Conservation (phyloP, 2,329 filamentous ascomycete species). For the Diaporthe eres region DNA sequence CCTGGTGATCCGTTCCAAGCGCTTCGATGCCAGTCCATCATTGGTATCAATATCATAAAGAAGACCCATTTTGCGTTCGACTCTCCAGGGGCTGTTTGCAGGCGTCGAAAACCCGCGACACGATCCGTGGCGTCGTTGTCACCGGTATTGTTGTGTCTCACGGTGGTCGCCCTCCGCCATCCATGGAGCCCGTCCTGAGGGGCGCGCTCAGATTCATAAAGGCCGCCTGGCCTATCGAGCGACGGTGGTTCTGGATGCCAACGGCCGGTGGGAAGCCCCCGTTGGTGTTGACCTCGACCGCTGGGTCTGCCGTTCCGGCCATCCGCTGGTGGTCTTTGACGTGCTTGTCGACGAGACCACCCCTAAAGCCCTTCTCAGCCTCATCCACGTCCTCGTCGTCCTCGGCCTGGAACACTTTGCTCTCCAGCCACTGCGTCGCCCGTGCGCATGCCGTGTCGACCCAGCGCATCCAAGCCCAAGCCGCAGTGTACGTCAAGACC, state of each 20-base stretch:
- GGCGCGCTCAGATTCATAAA: conserved; percentile 1
- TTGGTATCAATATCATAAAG: background rate
- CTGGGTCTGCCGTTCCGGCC: background rate
- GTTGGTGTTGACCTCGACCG: background rate
- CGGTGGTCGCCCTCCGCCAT: conserved; percentile 2
- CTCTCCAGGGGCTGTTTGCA: background rate
- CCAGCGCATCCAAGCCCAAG: conserved; percentile 65
- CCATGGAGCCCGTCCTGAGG: background rate
- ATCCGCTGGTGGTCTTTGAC: conserved; percentile 11
- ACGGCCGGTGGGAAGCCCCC: conserved; percentile 3
- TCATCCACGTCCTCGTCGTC: conserved; percentile 50
- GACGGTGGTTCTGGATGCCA: background rate
- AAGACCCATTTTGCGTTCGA: background rate
- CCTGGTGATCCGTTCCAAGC: background rate
- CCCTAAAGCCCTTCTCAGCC: conserved; percentile 46
- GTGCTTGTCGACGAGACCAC: background rate
- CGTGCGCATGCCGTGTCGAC: conserved; percentile 65
- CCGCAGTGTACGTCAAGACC: conserved; percentile 60
- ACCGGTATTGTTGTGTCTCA: background rate
- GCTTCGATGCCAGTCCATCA: background rate
- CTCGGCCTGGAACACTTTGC: conserved; percentile 60
- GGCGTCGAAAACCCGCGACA: background rate
- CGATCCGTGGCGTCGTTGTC: background rate
- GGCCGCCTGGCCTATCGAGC: conserved; percentile 11
- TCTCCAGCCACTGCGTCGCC: conserved; percentile 62